Base-by-base conservation (phyloP, 1,284 basidiomycete species). In the Tylopilus sp. region DNA sequence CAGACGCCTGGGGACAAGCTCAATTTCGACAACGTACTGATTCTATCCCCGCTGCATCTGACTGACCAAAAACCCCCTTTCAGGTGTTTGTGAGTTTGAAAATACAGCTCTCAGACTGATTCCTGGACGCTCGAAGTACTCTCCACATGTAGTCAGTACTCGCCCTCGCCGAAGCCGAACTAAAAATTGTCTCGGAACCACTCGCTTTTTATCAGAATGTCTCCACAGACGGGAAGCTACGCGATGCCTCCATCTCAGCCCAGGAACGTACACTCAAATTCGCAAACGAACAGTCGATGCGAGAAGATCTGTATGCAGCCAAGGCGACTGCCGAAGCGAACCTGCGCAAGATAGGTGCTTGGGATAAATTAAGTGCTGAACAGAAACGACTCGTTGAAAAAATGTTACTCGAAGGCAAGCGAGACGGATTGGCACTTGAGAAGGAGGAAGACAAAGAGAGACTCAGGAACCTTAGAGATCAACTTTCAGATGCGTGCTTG, bases 191-290 rank as follows among this genome's bases (percentile, higher is more conserved):
- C 29, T 64, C 73, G 4, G 84, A 85, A 57, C 83, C 83, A 1
- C 73, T 87, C 11, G 69, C 75, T 0, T 92, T 91, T 68, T 87
- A 89, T 64, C 85, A 88, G 64, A 87, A 89, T 55, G 87, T 91
- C 33, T 85, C 87, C 9, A 71, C 82, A 0, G 72, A 76, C 44
- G 82, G 88, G 66, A 79, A 77, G 44, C 73, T 91, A 12, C 78
- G 89, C 10, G 85, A 90, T 60, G 85, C 87, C 2, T 83, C 85
- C 4, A 85, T 81, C 48, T 76, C 77, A 30, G 83, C 84, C 0
- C 85, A 91, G 60, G 75, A 78, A 26, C 70, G 81, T 28, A 68
- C 83, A 14, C 78, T 82, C 40, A 78, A 87, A 53, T 88, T 80
- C 56, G 70, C 70, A 29, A 81, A 90, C 39, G 82, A 88, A 57